Percentiles rank a stretch among this genome's conserved stretches.
These are phyloP conservation scores for Lolium rigidum DNA, from an alignment of 176 grass and related monocot species.

Conservation along the genomic window DNA sequence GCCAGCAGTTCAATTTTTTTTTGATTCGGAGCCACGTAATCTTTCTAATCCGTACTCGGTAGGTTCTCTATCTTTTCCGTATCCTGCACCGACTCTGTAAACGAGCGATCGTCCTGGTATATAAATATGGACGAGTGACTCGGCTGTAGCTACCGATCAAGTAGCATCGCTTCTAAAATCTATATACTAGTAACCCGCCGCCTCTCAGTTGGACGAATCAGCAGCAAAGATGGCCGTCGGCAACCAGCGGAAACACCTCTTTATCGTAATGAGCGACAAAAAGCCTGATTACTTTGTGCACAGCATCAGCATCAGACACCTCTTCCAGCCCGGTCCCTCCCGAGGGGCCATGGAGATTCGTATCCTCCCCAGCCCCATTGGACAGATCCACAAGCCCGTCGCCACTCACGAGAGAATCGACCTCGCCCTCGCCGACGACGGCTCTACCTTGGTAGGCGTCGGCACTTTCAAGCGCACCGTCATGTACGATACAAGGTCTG, in stretches of 20 bases:
- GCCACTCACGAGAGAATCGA: neutral
- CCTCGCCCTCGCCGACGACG: neutral
- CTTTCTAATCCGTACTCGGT: too few species aligned
- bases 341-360: neutral
- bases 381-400: neutral
- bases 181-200: too few species aligned
- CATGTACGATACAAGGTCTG: neutral
- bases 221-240: neutral
- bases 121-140: too few species aligned
- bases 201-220: too few species aligned
- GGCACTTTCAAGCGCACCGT: neutral
- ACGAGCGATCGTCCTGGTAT: too few species aligned
- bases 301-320: neutral
- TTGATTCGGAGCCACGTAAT: too few species aligned
- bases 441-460: neutral
- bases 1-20: too few species aligned
- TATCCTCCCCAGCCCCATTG: neutral
- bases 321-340: neutral
- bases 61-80: too few species aligned
- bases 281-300: neutral
- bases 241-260: neutral
- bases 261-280: neutral
- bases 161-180: too few species aligned
- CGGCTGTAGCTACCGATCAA: too few species aligned
- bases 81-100: too few species aligned